These are phyloP conservation scores for Cladosporium sp. DNA, from an alignment of 2,329 filamentous ascomycete genomes.

Conservation along the genomic window DNA sequence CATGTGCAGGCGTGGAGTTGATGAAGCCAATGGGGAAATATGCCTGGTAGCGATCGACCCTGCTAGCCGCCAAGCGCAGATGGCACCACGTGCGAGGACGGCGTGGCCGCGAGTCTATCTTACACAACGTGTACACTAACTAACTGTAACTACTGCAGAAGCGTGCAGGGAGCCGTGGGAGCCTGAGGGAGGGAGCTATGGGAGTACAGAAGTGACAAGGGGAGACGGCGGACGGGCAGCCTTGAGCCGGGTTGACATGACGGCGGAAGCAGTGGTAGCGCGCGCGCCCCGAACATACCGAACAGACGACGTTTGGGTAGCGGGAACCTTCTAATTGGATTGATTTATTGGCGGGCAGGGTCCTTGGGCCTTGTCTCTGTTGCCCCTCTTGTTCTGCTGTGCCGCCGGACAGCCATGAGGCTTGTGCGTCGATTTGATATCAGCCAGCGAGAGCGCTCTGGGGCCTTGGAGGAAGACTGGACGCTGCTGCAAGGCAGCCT, in stretches of 20 bases:
- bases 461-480: neutral
- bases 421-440: constrained; percentile 8
- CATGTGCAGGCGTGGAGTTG: constrained; percentile 4
- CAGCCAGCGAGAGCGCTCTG: neutral
- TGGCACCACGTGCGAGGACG: constrained; percentile 14
- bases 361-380: constrained; percentile 4
- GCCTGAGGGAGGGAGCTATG: neutral
- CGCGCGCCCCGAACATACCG: constrained; percentile 1
- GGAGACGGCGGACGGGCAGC: neutral
- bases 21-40: constrained; percentile 16
- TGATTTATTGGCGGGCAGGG: constrained; percentile 5
- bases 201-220: neutral
- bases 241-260: constrained; percentile 7
- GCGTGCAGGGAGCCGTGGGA: constrained; percentile 1
- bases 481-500: neutral
- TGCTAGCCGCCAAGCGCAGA: constrained; percentile 9
- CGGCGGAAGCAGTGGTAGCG: constrained; percentile 13
- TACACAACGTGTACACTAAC: constrained; percentile 14
- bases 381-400: constrained; percentile 16
- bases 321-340: neutral
- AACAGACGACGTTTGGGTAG: constrained; percentile 9
- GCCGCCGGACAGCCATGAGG: constrained; percentile 19
- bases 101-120: constrained; percentile 12
- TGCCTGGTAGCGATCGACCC: constrained; percentile 14
- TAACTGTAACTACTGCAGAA: neutral